Evolutionary conservation across 2,329 filamentous ascomycete genomes (phyloP), one percentile per base, ranked within the genome.

Genomic region (Erysiphe neolycopersici): DNA sequence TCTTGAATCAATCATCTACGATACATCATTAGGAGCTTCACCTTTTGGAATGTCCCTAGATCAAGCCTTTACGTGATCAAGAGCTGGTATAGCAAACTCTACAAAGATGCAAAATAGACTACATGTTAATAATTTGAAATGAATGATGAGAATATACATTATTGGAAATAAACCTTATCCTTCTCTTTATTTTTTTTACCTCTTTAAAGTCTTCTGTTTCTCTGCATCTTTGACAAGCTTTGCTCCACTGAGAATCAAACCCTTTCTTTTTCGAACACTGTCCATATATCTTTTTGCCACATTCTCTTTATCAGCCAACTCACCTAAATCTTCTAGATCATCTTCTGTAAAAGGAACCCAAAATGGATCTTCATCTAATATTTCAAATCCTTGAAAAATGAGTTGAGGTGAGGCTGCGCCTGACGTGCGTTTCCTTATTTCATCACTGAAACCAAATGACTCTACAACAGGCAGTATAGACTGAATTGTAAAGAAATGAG

Each of bases 311-410:
- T 98, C 89, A 4, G 82, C 89, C 57, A 87, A 64, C 65, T 95
- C 87, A 22, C 89, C 89, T 47, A 98, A 62, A 64, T 98, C 89
- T 66, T 98, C 89, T 43, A 98, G 62, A 56, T 98, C 83, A 58
- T 95, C 89, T 57, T 95, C 89, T 0, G 87, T 95, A 50, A 83
- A 84, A 1, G 89, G 89, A 40, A 92, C 84, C 89, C 89, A 98
- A 64, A 91, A 92, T 0, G 89, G 89, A 63, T 98, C 89, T 61
- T 94, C 79, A 58, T 95, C 84, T 2, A 95, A 66, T 52, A 92
- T 71, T 60, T 94, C 83, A 56, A 85, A 98, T 0, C 89, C 89
- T 8, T 81, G 73, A 57, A 95, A 98, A 47, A 92, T 78, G 33
- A 98, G 68, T 65, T 95, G 89, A 42, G 89, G 89, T 54, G 82